Base-by-base conservation (phyloP, 108 stramenopile species). In the Mediolabrus comicus region DNA sequence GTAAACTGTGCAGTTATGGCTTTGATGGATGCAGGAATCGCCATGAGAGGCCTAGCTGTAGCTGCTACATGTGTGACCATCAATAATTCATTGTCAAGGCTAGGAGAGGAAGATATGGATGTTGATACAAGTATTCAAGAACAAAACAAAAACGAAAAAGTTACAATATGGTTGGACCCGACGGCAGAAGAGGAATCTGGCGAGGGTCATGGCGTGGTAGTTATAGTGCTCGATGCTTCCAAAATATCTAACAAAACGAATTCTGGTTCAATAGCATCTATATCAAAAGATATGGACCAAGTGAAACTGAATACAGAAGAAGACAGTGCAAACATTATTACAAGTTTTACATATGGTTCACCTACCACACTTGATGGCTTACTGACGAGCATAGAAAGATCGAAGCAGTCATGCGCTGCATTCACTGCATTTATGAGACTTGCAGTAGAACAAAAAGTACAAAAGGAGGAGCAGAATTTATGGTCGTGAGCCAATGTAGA, bases 1-100 rank as follows among this genome's bases (percentile, higher is more conserved):
- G 59, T 91, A 22, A 91, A 95, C 75, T 92, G 88, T 25, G 83
- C 92, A 5, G 85, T 89, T 4, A 66, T 90, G 57, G 94, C 94
- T 8, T 62, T 95, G 60, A 83, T 95, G 86, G 91, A 95, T 75
- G 94, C 94, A 9, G 88, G 88, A 3, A 74, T 95, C 30, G 87
- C 85, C 9, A 83, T 95, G 83, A 78, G 79, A 10, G 79, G 79
- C 35, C 29, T 95, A n/a, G 92, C 94, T 11, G 80, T 92, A 16
- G 90, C 90, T 4, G 75, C 86, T 24, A 92, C 90, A 8, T 94
- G 88, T 72, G 70, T 86, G 35, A 70, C 88, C 0, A 30, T 66
- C 22, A 28, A 60, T 39, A 29, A 38, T 4, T 24, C 24, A 34
- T 19, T 26, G 49, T 13, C 10, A 29, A 1, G 8, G 30, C 8